phyloP scores from a whole-genome alignment of 2,329 filamentous ascomycete genomes.

The Byssochlamys sp. region DNA sequence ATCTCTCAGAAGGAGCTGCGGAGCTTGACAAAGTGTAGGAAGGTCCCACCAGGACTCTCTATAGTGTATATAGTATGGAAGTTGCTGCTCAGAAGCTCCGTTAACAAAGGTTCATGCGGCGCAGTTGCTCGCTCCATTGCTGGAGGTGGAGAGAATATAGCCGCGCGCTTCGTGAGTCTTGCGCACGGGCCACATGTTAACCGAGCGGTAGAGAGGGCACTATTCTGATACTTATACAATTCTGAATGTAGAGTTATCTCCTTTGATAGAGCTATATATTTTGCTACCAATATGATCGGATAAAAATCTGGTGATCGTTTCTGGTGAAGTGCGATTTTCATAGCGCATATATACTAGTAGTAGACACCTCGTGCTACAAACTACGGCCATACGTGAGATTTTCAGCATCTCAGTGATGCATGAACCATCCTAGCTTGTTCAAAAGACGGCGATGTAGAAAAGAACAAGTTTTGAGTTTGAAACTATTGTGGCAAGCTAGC shows the following conservation, averaged over 20 bases:
- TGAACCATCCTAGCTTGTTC: no score
- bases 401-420: neutral
- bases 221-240: neutral
- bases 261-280: neutral
- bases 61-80: slow-evolving; percentile 7
- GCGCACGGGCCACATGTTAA: slow-evolving; percentile 2
- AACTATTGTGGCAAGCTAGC: no score
- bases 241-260: neutral
- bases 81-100: slow-evolving; percentile 13
- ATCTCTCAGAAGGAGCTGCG: slow-evolving; percentile 7
- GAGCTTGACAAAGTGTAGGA: slow-evolving; percentile 5
- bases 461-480: no score
- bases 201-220: neutral
- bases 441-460: no score
- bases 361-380: neutral
- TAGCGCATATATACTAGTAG: neutral
- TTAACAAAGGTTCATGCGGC: slow-evolving; percentile 5
- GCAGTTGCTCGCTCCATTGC: slow-evolving; percentile 15
- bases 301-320: neutral
- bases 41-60: neutral
- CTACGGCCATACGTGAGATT: neutral
- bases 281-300: neutral
- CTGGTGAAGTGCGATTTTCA: neutral
- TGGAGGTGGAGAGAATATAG: slow-evolving; percentile 21
- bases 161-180: slow-evolving; percentile 7